These are phyloP conservation scores for Hypoxylon rickii DNA, from an alignment of 495 filamentous ascomycete genomes.

Conservation along the genomic window DNA sequence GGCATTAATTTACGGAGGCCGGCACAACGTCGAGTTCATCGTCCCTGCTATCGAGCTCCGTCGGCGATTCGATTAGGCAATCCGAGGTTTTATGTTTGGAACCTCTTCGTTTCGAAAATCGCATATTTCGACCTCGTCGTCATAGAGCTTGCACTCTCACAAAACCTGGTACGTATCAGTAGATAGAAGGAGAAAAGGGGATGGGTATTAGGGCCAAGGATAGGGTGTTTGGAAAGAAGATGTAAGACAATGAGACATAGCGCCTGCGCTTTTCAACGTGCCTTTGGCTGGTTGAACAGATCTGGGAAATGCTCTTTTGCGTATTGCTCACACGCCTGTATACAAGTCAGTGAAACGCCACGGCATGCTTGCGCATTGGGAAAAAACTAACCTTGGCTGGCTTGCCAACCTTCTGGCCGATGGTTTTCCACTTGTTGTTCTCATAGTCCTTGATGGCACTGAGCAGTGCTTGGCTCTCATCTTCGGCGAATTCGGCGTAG, in stretches of 20 bases:
- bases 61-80: constrained; percentile 13
- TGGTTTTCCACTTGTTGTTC: constrained; percentile 96
- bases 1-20: no score
- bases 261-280: constrained; percentile 23
- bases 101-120: no score
- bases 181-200: constrained; percentile 18
- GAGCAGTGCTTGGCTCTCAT: constrained; percentile 88
- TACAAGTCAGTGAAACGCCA: constrained; percentile 11
- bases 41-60: neutral
- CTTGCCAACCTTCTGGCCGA: constrained; percentile 95
- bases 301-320: constrained; percentile 91
- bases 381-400: constrained; percentile 77
- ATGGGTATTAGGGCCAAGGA: constrained; percentile 2
- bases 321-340: constrained; percentile 94
- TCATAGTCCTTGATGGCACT: constrained; percentile 99
- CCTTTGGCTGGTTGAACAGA: constrained; percentile 36
- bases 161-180: constrained; percentile 31
- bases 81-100: neutral
- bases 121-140: neutral
- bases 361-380: neutral
- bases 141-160: constrained; percentile 25
- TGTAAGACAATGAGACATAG: constrained; percentile 1
- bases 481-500: constrained; percentile 97
- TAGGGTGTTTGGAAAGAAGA: constrained; percentile 15
- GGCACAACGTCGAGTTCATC: no score